Evolutionary conservation across 306 rosid species (phyloP).

Genomic region (Pachyrhizus erosus): DNA sequence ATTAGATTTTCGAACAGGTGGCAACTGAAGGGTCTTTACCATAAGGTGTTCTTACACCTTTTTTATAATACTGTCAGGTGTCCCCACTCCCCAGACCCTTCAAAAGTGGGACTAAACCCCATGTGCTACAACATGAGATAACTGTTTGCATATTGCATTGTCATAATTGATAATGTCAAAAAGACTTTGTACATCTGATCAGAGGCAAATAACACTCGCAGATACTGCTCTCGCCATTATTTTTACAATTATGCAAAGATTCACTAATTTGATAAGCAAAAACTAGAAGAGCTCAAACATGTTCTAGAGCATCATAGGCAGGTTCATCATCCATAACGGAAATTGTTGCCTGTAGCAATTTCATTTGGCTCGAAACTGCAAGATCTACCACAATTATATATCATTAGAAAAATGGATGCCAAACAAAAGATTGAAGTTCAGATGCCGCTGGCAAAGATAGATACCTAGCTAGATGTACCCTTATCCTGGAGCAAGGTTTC

Average conservation of each 20-base stretch:
- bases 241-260: constrained; percentile 12
- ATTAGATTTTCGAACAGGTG: background rate
- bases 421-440: background rate
- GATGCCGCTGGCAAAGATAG: background rate
- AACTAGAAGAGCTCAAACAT: constrained; percentile 7
- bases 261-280: constrained; percentile 18
- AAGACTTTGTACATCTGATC: background rate
- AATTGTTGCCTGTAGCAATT: background rate
- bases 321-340: background rate
- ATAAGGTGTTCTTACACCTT: background rate
- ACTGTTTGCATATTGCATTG: background rate
- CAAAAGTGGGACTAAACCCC: too few relatives aligned
- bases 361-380: constrained; percentile 32
- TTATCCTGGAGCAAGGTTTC: constrained; percentile 53
- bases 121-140: background rate
- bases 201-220: background rate
- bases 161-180: background rate
- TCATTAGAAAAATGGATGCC: background rate
- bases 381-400: background rate
- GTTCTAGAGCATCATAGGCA: background rate
- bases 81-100: too few relatives aligned
- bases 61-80: background rate
- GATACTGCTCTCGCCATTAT: background rate
- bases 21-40: background rate
- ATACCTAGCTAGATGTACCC: constrained; percentile 43